phyloP scores from a whole-genome alignment of 1,284 basidiomycete genomes.

The Gomphus bonarii region DNA sequence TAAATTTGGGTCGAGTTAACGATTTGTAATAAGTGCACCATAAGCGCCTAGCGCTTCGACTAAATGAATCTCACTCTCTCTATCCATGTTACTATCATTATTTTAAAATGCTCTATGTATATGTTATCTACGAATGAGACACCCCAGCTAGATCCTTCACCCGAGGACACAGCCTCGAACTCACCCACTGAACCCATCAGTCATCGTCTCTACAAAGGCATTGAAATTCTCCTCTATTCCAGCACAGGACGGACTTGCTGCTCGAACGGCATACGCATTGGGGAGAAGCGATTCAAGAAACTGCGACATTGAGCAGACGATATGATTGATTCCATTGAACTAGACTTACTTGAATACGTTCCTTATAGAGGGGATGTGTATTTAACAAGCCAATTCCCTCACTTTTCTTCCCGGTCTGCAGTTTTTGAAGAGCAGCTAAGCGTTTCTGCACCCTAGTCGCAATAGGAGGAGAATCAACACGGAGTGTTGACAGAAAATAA shows the following conservation, averaged over 20 bases:
- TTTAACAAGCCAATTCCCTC: slow-evolving; percentile 39
- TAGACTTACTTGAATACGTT: slow-evolving; percentile 53
- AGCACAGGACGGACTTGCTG: slow-evolving; percentile 17
- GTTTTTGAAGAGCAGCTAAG: slow-evolving; percentile 41
- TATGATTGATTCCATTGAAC: background rate
- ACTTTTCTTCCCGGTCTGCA: slow-evolving; percentile 18
- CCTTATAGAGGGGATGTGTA: slow-evolving; percentile 71
- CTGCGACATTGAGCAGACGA: slow-evolving; percentile 23
- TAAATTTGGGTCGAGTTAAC: too few species aligned
- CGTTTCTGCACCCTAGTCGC: slow-evolving; percentile 54
- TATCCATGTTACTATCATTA: too few species aligned
- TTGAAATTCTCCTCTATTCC: slow-evolving; percentile 5
- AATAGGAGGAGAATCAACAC: background rate
- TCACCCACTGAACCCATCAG: background rate
- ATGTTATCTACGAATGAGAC: background rate
- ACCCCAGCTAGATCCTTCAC: background rate
- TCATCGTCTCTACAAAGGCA: background rate
- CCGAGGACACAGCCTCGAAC: background rate
- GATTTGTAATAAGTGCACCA: too few species aligned
- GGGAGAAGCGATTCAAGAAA: slow-evolving; percentile 44
- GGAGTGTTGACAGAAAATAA: background rate
- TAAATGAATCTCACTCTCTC: too few species aligned
- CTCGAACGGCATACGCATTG: slow-evolving; percentile 42
- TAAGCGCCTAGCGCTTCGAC: too few species aligned
- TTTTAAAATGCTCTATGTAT: background rate